phyloP scores from a whole-genome alignment of 2,329 filamentous ascomycete species.

The Verticillium klebahnii region DNA sequence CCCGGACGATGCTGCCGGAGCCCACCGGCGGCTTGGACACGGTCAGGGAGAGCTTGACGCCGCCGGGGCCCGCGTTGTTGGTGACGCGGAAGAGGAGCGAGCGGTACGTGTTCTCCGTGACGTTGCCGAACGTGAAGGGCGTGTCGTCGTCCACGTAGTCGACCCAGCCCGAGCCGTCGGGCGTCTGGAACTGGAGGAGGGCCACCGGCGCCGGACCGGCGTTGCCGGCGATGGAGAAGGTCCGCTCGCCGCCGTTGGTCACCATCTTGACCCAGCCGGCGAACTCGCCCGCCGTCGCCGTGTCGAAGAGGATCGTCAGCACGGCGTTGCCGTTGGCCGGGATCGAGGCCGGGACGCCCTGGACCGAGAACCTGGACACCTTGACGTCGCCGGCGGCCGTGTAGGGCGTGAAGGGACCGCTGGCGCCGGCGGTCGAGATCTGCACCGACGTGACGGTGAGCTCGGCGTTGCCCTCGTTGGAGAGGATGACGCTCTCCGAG shows the following conservation, averaged over 20 bases:
- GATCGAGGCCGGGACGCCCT: constrained; percentile 39
- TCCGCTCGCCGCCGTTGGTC: constrained; percentile 42
- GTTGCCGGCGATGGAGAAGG: constrained; percentile 42
- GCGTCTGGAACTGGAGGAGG: constrained; percentile 48
- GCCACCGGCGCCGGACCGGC: constrained; percentile 44
- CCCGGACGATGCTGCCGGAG: constrained; percentile 44
- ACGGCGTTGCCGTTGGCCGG: constrained; percentile 29
- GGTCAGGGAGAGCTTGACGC: constrained; percentile 42
- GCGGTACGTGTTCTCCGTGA: constrained; percentile 42
- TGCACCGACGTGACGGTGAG: constrained; percentile 38
- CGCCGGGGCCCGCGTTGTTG: constrained; percentile 45
- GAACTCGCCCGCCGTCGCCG: constrained; percentile 40
- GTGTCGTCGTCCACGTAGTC: constrained; percentile 29
- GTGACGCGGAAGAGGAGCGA: constrained; percentile 46
- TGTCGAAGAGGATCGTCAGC: constrained; percentile 42
- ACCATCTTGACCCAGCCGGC: constrained; percentile 40
- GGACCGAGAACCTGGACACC: constrained; percentile 43
- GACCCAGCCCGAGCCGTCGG: constrained; percentile 46
- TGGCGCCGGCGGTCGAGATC: constrained; percentile 36
- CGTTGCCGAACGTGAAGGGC: constrained; percentile 50
- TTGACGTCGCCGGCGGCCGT: constrained; percentile 24
- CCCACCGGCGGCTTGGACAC: constrained; percentile 57
- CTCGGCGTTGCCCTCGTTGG: constrained; percentile 41
- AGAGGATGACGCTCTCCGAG: constrained; percentile 38
- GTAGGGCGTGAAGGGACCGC: constrained; percentile 36